phyloP scores from a whole-genome alignment of 208 protist species.

The Leishmania mexicana region DNA sequence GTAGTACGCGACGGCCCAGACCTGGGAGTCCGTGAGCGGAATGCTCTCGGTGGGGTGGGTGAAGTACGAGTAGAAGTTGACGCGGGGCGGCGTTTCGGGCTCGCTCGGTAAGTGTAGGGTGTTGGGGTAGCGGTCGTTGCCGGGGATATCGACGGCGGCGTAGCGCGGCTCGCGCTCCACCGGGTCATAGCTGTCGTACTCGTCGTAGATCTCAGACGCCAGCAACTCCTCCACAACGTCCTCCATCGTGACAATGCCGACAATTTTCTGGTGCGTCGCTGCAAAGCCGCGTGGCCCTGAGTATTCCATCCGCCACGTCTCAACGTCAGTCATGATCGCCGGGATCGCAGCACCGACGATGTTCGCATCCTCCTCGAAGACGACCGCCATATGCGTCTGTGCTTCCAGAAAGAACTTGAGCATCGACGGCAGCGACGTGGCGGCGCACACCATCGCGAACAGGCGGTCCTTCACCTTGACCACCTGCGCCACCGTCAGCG shows the following conservation, averaged over 20 bases:
- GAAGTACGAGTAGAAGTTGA: slow-evolving; percentile 92
- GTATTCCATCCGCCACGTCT: slow-evolving; percentile 12
- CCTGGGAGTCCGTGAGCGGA: slow-evolving; percentile 75
- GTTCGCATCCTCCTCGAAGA: slow-evolving; percentile 52
- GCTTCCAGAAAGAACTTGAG: slow-evolving; percentile 83
- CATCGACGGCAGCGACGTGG: slow-evolving; percentile 71
- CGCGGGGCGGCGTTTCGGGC: slow-evolving; percentile 63
- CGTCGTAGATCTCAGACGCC: slow-evolving; percentile 89
- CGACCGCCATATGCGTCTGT: slow-evolving; percentile 87
- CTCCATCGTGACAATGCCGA: slow-evolving; percentile 88
- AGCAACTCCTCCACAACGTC: slow-evolving; percentile 90
- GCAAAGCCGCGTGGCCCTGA: slow-evolving; percentile 18
- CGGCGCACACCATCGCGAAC: slow-evolving; percentile 60
- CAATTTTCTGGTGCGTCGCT: slow-evolving; percentile 26
- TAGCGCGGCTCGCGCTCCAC: slow-evolving; percentile 24
- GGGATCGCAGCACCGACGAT: neutral
- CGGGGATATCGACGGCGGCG: slow-evolving; percentile 15
- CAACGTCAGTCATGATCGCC: slow-evolving; percentile 14
- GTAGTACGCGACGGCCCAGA: slow-evolving; percentile 88
- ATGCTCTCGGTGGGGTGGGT: slow-evolving; percentile 52
- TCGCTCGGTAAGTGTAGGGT: slow-evolving; percentile 36
- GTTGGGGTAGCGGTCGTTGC: slow-evolving; percentile 16
- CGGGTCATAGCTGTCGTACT: slow-evolving; percentile 82
- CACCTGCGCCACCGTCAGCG: slow-evolving; percentile 73
- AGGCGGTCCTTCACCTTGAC: slow-evolving; percentile 62